A percentile compares a stretch with the other conserved stretches of the same genome.
Conservation (phyloP, 2,329 filamentous ascomycete genomes). For the Sclerotinia nivalis region DNA sequence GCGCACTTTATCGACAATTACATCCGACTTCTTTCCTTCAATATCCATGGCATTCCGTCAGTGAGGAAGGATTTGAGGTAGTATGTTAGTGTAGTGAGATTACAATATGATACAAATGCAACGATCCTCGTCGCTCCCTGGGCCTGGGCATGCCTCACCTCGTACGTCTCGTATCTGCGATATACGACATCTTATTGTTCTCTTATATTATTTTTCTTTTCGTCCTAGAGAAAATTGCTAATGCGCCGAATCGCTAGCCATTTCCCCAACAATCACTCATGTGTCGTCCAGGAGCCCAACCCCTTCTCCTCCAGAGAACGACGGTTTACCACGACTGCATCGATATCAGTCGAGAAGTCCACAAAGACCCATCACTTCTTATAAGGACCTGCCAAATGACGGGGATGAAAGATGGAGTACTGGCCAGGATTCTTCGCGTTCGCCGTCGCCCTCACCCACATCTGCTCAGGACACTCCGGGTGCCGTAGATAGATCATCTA, state of each 20-base stretch:
- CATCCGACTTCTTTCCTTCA: neutral
- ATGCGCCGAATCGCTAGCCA: conserved; percentile 44
- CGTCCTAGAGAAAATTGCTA: conserved; percentile 10
- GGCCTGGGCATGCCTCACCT: conserved; percentile 42
- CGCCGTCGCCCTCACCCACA: conserved; percentile 31
- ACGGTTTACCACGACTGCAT: conserved; percentile 50
- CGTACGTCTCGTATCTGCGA: conserved; percentile 36
- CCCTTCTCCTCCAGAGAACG: conserved; percentile 54
- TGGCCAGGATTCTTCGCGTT: conserved; percentile 29
- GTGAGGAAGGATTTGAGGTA: conserved; percentile 4
- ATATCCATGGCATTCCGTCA: conserved; percentile 6
- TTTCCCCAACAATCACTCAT: conserved; percentile 53
- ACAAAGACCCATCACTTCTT: conserved; percentile 49
- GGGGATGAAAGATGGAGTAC: conserved; percentile 48
- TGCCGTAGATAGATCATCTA: conserved; percentile 36
- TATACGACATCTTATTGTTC: neutral
- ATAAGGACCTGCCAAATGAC: conserved; percentile 48
- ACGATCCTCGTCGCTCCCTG: conserved; percentile 42
- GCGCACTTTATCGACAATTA: neutral
- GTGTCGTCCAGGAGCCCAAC: conserved; percentile 56
- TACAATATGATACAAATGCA: conserved; percentile 43
- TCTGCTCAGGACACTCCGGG: conserved; percentile 34
- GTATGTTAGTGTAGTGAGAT: conserved; percentile 32
- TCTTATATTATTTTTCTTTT: neutral
- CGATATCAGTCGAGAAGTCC: conserved; percentile 58